Conservation (phyloP, 805 yeast genomes). For the Ogataea populi-albae region DNA sequence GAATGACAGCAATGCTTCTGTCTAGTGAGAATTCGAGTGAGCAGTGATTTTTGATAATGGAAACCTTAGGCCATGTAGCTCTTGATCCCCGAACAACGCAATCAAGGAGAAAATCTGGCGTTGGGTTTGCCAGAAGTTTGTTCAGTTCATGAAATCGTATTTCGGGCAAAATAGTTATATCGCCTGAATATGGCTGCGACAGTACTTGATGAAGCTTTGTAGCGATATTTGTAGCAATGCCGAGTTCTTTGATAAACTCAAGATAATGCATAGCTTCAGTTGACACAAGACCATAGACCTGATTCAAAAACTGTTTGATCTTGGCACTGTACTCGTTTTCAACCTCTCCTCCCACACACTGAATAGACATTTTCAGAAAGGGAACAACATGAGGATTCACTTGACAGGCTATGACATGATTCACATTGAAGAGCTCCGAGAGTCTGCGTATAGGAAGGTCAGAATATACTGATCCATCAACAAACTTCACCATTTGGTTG, state of each 20-base stretch:
- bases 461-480: constrained; percentile 94
- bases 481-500: constrained; percentile 70
- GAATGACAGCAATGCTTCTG: constrained; percentile 63
- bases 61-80: constrained; percentile 91
- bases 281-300: constrained; percentile 55
- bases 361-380: constrained; percentile 63
- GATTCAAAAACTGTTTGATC: constrained; percentile 49
- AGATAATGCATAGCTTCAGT: constrained; percentile 78
- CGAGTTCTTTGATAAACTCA: constrained; percentile 70
- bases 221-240: constrained; percentile 67
- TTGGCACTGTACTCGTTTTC: constrained; percentile 59
- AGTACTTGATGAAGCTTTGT: constrained; percentile 73
- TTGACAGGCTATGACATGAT: constrained; percentile 95
- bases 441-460: constrained; percentile 88
- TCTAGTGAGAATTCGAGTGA: constrained; percentile 86
- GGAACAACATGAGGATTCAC: constrained; percentile 97
- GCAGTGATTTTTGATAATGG: constrained; percentile 85
- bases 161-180: constrained; percentile 88
- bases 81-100: constrained; percentile 79
- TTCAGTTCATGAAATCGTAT: constrained; percentile 55
- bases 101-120: constrained; percentile 67
- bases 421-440: constrained; percentile 96
- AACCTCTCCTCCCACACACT: constrained; percentile 66
- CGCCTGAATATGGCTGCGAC: constrained; percentile 88
- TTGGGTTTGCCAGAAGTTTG: constrained; percentile 75